phyloP scores from a whole-genome alignment of 2,329 filamentous ascomycete species.

The Mollisiaceae sp. region DNA sequence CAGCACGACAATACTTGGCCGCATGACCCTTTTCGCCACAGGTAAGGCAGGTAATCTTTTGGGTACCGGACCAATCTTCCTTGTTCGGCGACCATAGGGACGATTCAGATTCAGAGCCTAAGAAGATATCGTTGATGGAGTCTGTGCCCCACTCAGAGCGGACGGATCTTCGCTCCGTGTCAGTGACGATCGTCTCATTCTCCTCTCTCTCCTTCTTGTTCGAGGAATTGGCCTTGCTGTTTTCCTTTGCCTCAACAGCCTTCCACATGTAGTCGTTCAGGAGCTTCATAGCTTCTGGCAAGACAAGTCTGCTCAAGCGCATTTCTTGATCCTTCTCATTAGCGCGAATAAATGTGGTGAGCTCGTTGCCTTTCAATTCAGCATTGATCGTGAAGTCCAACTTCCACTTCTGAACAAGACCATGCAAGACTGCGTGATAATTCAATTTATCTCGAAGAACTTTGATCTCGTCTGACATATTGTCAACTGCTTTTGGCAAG shows the following conservation, averaged over 20 bases:
- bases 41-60: not conserved
- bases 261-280: not conserved
- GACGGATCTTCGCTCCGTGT: not conserved
- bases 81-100: not conserved
- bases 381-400: not conserved
- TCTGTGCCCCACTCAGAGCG: not conserved
- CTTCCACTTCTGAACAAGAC: slow-evolving; percentile 1
- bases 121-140: not conserved
- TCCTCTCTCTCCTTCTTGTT: not conserved
- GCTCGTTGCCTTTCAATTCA: not conserved
- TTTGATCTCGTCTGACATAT: not conserved
- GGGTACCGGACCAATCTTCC: not conserved
- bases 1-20: not conserved
- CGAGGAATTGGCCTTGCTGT: not conserved
- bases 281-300: not conserved
- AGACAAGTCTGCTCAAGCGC: not conserved
- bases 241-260: too few species aligned
- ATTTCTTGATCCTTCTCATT: not conserved
- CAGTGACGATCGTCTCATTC: not conserved
- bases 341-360: not conserved
- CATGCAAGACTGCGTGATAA: not conserved
- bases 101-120: not conserved
- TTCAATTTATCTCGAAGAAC: not conserved
- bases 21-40: not conserved
- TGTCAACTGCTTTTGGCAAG: not conserved